Base-by-base conservation (phyloP, 495 filamentous ascomycete genomes). In the Poronia punctata region DNA sequence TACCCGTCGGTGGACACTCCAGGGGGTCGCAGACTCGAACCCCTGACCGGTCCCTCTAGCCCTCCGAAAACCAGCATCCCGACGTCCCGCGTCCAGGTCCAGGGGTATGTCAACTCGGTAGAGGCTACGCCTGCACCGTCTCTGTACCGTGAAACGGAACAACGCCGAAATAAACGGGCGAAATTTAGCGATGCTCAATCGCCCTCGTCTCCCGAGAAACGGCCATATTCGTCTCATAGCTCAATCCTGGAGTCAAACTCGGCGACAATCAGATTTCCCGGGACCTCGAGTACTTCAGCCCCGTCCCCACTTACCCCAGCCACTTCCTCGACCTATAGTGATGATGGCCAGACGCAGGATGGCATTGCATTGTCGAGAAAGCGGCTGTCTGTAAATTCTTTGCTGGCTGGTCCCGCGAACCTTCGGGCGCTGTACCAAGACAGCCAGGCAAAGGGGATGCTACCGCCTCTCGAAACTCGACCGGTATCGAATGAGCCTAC, bases 271-370 rank as follows among this genome's bases (percentile, higher is more conserved):
- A 44, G 52, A 22, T 43, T 56, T 35, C 45, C 52, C 3, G 38
- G 49, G 25, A 53, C 50, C 17, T 54, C 52, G 36, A 43, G 43
- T 19, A 20, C 53, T 21, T 52, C 51, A 11, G 57, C 59, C 23
- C 48, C 58, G 17, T 61, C 67, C 18, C 64, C 71, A n/a, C 65
- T 75, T 43, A 65, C 69, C n/a, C 60, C 68, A 32, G 52, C 61
- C 4, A 64, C 70, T 9, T 50, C 65, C 16, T 72, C 66, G 34
- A 65, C 70, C 8, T 73, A 61, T 37, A 66, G 65, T 38, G 62
- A 61, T 12, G 57, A 53, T 18, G 54, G 54, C 21, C 54, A 50
- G 33, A 44, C 49, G 9, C 49, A 50, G 24, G 28, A 40, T 28
- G 46, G 49, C 40, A 7, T 14, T 34, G 17, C 10, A 14, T 17